Conservation (phyloP, 768 basidiomycete species). For the Sarcodon sp. region DNA sequence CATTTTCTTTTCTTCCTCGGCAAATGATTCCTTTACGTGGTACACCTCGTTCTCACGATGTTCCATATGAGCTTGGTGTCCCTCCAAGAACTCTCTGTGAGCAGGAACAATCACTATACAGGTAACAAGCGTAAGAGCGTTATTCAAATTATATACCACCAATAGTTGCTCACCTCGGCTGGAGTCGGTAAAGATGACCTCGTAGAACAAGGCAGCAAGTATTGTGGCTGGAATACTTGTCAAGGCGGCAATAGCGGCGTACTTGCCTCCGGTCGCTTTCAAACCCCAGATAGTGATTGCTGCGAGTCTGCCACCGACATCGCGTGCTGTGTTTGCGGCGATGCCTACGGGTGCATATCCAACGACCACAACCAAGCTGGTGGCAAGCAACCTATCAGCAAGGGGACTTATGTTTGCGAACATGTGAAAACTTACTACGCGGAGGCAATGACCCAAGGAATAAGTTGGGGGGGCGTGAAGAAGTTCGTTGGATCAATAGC, state of each 20-base stretch:
- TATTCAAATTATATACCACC: too few relatives aligned
- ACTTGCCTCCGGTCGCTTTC: slow-evolving; percentile 35
- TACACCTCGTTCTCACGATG: too few relatives aligned
- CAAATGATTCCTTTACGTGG: too few relatives aligned
- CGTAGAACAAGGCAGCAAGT: slow-evolving; percentile 39
- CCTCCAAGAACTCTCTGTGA: too few relatives aligned
- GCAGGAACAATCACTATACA: too few relatives aligned
- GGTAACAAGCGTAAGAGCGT: too few relatives aligned
- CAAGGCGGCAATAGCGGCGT: slow-evolving; percentile 51
- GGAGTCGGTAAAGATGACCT: slow-evolving; percentile 44
- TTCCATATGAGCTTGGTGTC: too few relatives aligned
- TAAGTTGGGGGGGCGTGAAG: slow-evolving; percentile 36
- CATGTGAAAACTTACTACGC: slow-evolving; percentile 49
- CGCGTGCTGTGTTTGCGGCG: slow-evolving; percentile 55
- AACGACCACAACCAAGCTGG: too few relatives aligned
- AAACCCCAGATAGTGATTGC: slow-evolving; percentile 49
- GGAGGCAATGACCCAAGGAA: slow-evolving; percentile 39
- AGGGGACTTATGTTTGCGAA: slow-evolving; percentile 7
- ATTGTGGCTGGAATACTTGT: slow-evolving; percentile 56
- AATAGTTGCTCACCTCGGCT: slow-evolving; percentile 29
- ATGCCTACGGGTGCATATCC: slow-evolving; percentile 42
- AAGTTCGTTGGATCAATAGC: slow-evolving; percentile 45
- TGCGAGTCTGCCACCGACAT: slow-evolving; percentile 51
- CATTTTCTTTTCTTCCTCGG: too few relatives aligned
- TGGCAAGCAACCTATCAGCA: too few relatives aligned